Evolutionary conservation across 108 stramenopile species (phyloP).

Genomic region (Hondaea fermentalgiana): DNA sequence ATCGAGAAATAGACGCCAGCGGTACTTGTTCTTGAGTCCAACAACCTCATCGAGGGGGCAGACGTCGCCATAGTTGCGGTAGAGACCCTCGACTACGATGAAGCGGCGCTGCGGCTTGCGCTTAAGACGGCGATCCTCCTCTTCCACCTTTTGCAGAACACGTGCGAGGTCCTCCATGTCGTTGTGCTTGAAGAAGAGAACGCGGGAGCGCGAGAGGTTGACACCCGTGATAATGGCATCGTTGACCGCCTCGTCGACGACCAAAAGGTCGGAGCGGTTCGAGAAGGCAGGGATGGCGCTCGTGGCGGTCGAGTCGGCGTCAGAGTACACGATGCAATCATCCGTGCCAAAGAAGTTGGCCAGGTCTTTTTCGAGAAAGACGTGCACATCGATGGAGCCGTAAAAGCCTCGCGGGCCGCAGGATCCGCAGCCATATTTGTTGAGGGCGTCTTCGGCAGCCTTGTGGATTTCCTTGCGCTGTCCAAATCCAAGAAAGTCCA

Average conservation of each 20-base stretch:
- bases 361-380: constrained; percentile 69
- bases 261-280: constrained; percentile 86
- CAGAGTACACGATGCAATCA: constrained; percentile 90
- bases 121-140: constrained; percentile 52
- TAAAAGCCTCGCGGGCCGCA: constrained; percentile 99
- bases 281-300: constrained; percentile 90
- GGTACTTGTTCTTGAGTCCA: constrained; percentile 76
- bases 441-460: constrained; percentile 56
- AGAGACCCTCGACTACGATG: constrained; percentile 91
- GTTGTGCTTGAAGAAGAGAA: constrained; percentile 88
- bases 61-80: constrained; percentile 84
- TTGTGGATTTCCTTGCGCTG: constrained; percentile 40
- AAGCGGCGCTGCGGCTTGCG: constrained; percentile 83
- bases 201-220: constrained; percentile 71
- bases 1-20: constrained; percentile 86
- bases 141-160: constrained; percentile 66
- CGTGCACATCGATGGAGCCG: constrained; percentile 93
- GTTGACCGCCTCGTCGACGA: constrained; percentile 80
- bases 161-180: constrained; percentile 85
- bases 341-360: constrained; percentile 71
- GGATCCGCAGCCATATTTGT: constrained; percentile 81
- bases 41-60: constrained; percentile 74
- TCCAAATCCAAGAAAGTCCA: constrained; percentile 48
- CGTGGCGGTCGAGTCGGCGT: constrained; percentile 62
- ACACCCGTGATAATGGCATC: constrained; percentile 84